These are phyloP conservation scores for Penicilliopsis zonata DNA, from an alignment of 495 filamentous ascomycete species.

Conservation along the genomic window DNA sequence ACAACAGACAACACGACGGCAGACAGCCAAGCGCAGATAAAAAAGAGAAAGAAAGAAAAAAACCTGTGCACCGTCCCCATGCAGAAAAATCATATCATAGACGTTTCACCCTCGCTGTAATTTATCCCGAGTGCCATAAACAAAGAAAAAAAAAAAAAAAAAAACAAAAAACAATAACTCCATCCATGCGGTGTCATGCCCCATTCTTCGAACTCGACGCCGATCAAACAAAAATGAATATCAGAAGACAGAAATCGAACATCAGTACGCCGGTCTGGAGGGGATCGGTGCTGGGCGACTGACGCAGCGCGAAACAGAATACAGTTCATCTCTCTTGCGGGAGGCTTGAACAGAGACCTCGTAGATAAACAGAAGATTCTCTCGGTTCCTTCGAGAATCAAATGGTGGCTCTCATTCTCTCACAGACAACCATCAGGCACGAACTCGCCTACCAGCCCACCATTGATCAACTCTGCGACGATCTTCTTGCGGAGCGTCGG, in stretches of 20 bases:
- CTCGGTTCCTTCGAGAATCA: not conserved
- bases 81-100: not conserved
- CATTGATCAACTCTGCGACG: slow-evolving; percentile 57
- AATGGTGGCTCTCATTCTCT: not conserved
- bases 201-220: too few relatives aligned
- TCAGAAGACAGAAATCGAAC: slow-evolving; percentile 1
- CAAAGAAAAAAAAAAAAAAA: slow-evolving; percentile 5
- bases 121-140: slow-evolving; percentile 2
- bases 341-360: too few relatives aligned
- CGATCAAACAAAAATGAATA: slow-evolving; percentile 6
- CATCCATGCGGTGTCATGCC: too few relatives aligned
- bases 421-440: slow-evolving; percentile 11
- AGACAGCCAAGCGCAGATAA: not conserved
- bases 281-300: too few relatives aligned
- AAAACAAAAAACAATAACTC: slow-evolving; percentile 3
- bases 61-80: too few relatives aligned
- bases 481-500: slow-evolving; percentile 47
- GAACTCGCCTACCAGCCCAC: slow-evolving; percentile 44
- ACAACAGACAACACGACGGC: not conserved
- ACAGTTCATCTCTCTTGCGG: too few relatives aligned
- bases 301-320: too few relatives aligned
- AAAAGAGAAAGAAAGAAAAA: slow-evolving; percentile 2
- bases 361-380: not conserved
- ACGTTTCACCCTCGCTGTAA: not conserved
- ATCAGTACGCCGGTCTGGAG: not conserved